These are phyloP conservation scores for Camellia sinensis DNA, from an alignment of 148 eudicot genomes.

Conservation along the genomic window DNA sequence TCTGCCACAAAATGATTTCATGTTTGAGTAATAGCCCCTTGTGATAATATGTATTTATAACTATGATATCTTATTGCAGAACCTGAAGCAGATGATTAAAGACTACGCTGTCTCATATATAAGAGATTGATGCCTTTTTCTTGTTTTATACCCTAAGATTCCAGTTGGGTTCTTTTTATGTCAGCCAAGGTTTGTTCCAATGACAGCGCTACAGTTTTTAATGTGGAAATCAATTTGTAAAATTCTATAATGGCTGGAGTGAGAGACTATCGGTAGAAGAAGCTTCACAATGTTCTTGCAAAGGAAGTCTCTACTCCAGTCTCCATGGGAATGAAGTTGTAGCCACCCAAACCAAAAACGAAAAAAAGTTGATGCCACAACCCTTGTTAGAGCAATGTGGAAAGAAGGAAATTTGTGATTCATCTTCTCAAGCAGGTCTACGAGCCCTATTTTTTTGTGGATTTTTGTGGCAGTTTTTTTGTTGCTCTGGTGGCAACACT, in stretches of 20 bases:
- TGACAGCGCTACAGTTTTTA: not conserved
- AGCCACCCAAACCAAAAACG: not conserved
- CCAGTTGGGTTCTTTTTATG: not conserved
- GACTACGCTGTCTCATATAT: constrained; percentile 49
- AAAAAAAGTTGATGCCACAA: not conserved
- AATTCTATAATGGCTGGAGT: not conserved
- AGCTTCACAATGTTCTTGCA: constrained; percentile 9
- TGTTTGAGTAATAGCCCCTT: not conserved
- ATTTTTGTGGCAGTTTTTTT: constrained; percentile 1
- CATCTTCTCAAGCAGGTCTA: constrained; percentile 1
- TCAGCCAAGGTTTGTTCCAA: not conserved
- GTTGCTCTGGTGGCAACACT: not conserved
- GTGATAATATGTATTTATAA: not conserved
- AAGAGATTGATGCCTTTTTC: constrained; percentile 33
- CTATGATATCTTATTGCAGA: constrained; percentile 39
- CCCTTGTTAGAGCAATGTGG: not conserved
- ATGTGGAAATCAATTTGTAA: not conserved
- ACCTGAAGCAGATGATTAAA: constrained; percentile 75
- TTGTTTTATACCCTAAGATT: not conserved
- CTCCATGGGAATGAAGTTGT: not conserved
- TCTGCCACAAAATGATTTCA: not conserved
- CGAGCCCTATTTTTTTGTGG: not conserved
- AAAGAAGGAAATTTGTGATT: not conserved
- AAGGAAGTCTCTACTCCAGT: not conserved
- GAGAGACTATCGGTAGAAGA: not conserved